A percentile compares a stretch with the other conserved stretches of the same genome.
phyloP scores from a whole-genome alignment of 179 eudicot genomes.

The Pouteria campechiana region DNA sequence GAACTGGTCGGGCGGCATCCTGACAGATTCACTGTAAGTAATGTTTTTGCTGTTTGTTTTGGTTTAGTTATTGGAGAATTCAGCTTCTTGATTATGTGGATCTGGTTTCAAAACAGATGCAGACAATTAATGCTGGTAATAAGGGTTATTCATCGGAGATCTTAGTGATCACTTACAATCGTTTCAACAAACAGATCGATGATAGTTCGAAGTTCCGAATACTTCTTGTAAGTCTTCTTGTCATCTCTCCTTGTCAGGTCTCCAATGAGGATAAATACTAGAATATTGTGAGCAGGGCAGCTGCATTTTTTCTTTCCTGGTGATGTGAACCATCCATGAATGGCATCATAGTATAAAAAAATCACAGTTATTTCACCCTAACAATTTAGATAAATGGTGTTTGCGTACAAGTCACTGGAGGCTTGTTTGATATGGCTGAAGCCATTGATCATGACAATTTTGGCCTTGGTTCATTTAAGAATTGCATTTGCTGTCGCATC shows the following conservation, averaged over 20 bases:
- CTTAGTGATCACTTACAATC: constrained; percentile 68
- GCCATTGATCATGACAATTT: no score
- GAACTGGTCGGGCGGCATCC: constrained; percentile 82
- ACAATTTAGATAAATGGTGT: neutral
- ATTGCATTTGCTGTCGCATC: no score
- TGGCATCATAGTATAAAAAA: neutral
- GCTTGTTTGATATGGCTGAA: no score
- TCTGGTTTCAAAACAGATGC: constrained; percentile 47
- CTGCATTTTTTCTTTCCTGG: no score
- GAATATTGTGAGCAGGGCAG: no score
- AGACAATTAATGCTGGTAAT: constrained; percentile 52
- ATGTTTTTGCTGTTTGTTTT: neutral
- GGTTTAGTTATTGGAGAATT: neutral
- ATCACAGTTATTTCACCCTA: neutral
- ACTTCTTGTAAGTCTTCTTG: constrained; percentile 73
- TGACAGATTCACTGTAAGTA: constrained; percentile 55
- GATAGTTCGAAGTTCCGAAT: constrained; percentile 64
- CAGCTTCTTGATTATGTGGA: neutral
- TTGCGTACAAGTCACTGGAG: no score
- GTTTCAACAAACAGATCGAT: constrained; percentile 40
- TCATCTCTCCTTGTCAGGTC: no score
- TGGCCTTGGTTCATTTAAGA: no score
- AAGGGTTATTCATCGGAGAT: constrained; percentile 69
- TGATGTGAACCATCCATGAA: no score
- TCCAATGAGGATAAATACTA: no score